Evolutionary conservation across 2,329 filamentous ascomycete species (phyloP), one percentile per base, ranked within the genome.

Genomic region (Aspergillus glaucus): DNA sequence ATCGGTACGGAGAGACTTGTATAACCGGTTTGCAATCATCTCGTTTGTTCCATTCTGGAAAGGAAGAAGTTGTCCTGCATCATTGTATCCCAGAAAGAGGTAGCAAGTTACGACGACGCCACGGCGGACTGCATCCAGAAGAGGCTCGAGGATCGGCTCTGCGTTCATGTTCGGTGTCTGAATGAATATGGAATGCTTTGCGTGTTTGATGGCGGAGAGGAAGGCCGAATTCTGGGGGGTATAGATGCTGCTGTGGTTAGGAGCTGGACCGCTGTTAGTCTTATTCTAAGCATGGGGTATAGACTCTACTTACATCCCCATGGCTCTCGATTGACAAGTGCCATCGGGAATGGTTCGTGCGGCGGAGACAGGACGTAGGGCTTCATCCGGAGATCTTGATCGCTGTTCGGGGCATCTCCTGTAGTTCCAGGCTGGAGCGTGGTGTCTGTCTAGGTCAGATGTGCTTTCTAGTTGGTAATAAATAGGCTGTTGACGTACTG

Each of bases 101-200:
- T 87, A 90, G 62, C 82, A 84, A 0, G 79, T 82, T 0, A 90
- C 81, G 45, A 82, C 72, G 0, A 90, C 67, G 0, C 86, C 86
- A 1, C 86, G 74, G 51, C 81, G 75, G n/a, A 84, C 77, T 0
- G 87, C 86, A 3, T 76, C 76, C 0, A 79, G 61, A 3, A 91
- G 76, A 1, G 82, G 83, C 0, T 81, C 78, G 0, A 89, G 59
- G 0, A 90, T 69, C 0, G 81, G 83, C 49, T 79, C 78, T 0
- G 87, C 86, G 58, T 92, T 92, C 34, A 92, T 75, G 19, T 88
- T 85, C 0, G 87, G 87, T 0, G 85, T 84, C 63, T 91, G 86
- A 50, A 92, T 89, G 59, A 91, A 88, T n/a, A 91, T 77, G 24
- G 70, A 76, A 10, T 70, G 69, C 47, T 74, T 66, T 0, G 86